phyloP scores from a whole-genome alignment of 2,329 filamentous ascomycete species.

The Fusarium goolgardi region DNA sequence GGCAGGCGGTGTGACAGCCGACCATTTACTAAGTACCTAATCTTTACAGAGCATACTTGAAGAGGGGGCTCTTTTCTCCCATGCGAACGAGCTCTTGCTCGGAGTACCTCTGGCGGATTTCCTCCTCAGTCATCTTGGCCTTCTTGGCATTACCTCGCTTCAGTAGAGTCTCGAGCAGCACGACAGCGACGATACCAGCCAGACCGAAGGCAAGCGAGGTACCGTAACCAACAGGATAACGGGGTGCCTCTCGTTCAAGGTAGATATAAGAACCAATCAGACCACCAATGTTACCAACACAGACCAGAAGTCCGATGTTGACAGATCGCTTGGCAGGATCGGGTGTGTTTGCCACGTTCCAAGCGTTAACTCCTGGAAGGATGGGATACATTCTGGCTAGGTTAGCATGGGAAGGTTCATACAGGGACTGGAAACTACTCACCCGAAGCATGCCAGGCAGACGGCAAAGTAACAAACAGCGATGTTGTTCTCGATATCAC shows the following conservation, averaged over 20 bases:
- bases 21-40: not conserved
- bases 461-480: constrained; percentile 24
- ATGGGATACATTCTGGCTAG: constrained; percentile 51
- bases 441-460: constrained; percentile 26
- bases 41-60: constrained; percentile 21
- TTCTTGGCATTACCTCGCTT: constrained; percentile 24
- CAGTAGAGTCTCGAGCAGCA: constrained; percentile 4
- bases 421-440: accelerated
- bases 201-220: constrained; percentile 19
- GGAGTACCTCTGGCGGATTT: constrained; percentile 3
- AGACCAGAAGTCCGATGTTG: constrained; percentile 56
- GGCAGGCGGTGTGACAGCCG: not conserved
- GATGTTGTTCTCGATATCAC: constrained; percentile 11
- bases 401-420: not conserved
- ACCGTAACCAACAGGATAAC: constrained; percentile 15
- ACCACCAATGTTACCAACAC: constrained; percentile 47
- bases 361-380: constrained; percentile 55
- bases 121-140: constrained; percentile 8
- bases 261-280: constrained; percentile 23
- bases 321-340: constrained; percentile 55
- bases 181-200: constrained; percentile 16
- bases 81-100: constrained; percentile 23
- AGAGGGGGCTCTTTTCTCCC: constrained; percentile 25
- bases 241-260: constrained; percentile 17
- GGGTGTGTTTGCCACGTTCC: constrained; percentile 56